Base-by-base conservation (phyloP, 805 yeast genomes). In the Cyberlindnera veronae region DNA sequence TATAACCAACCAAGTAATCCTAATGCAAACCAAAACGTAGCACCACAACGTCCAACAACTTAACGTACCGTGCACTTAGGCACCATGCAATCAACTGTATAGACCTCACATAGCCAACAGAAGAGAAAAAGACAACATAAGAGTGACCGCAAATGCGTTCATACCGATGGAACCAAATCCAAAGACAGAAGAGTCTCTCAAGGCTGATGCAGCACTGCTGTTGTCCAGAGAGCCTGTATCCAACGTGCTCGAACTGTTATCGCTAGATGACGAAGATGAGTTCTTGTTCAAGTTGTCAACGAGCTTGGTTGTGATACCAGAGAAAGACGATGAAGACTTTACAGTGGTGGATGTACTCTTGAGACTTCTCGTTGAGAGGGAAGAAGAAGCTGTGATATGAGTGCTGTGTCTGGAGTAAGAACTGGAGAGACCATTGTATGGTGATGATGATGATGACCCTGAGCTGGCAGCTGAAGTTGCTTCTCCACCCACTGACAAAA, bases 401-500 rank as follows among this genome's bases (percentile, higher is more conserved):
- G 50, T 23, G n/a, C 43, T 43, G 40, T 39, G 38, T 38, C 41
- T 42, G 15, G 43, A 35, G 32, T 18, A 42, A 3, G 45, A 40
- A 20, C 44, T 46, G 16, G 47, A 29, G 10, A 35, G 24, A n/a
- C 20, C 31, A 20, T 28, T 32, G n/a, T 49, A 36, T 13, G 44
- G 27, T 17, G 46, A 31, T 2, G 48, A 38, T 6, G 38, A 41
- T 13, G 50, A 27, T 14, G 32, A 17, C 18, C 5, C 54, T 34
- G 60, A 49, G 54, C n/a, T 27, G n/a, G n/a, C n/a, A n/a, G n/a
- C n/a, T n/a, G n/a, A n/a, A n/a, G n/a, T n/a, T n/a, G n/a, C n/a
- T n/a, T n/a, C n/a, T n/a, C 52, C 62, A 34, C 67, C 70, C 24
- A 49, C 45, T 18, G 61, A 65, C 31, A 74, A 61, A 7, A 54